Evolutionary conservation across 106 monocot species (phyloP).

Genomic region (Alisma plantagoaquatica): DNA sequence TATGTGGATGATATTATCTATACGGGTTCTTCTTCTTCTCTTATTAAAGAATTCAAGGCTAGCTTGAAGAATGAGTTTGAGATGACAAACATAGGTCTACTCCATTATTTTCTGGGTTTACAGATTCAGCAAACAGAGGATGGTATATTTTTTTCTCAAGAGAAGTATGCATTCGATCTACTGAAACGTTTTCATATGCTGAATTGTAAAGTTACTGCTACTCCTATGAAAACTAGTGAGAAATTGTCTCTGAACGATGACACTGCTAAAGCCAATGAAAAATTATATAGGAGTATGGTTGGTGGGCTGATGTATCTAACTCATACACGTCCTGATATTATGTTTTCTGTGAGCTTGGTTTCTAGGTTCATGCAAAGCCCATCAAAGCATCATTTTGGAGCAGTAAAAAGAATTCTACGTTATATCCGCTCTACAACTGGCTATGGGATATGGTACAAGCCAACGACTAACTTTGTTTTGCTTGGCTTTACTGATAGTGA

Average conservation of each 20-base stretch:
- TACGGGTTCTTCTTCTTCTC: background rate
- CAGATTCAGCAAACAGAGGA: background rate
- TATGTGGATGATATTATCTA: conserved; percentile 5
- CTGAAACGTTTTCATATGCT: conserved; percentile 5
- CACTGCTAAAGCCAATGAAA: background rate
- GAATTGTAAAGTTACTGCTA: conserved; percentile 1
- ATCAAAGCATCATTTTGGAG: background rate
- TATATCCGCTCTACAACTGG: background rate
- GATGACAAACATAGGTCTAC: background rate
- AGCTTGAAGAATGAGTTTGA: background rate
- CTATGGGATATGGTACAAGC: background rate
- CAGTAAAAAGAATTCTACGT: conserved; percentile 1
- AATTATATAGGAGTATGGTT: background rate
- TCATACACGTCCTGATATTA: background rate
- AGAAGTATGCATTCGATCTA: conserved; percentile 2
- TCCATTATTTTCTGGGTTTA: conserved; percentile 5
- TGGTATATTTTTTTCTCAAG: background rate
- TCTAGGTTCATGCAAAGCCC: conserved; percentile 1
- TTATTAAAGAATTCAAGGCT: background rate
- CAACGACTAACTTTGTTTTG: background rate
- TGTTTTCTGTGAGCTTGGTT: background rate
- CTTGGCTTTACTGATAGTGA: conserved; percentile 2
- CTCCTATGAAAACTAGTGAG: conserved; percentile 14
- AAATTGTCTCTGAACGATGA: background rate
- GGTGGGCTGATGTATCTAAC: conserved; percentile 3